Conservation (phyloP, 768 basidiomycete genomes). For the Dacryopinax primogenitus region DNA sequence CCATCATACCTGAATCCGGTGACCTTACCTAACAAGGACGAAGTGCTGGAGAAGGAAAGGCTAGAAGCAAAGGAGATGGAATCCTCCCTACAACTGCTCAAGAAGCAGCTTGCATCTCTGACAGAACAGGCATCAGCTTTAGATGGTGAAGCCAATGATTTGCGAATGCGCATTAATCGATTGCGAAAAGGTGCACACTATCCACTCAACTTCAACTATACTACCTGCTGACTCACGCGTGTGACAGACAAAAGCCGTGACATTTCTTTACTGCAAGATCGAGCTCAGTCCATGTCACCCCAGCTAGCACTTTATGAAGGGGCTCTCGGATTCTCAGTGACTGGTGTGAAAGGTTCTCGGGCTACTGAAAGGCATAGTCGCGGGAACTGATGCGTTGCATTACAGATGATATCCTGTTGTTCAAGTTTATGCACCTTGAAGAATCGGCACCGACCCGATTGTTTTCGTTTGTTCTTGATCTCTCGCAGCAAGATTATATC, state of each 20-base stretch:
- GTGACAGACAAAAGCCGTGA: neutral
- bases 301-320: neutral
- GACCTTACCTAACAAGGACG: neutral
- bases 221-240: neutral
- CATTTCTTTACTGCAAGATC: neutral
- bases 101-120: constrained; percentile 13
- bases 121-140: constrained; percentile 11
- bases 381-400: neutral
- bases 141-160: constrained; percentile 8
- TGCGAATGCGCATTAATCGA: neutral
- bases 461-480: constrained; percentile 64
- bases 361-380: neutral
- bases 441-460: constrained; percentile 44
- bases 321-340: neutral
- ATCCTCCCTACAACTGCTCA: constrained; percentile 13
- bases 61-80: constrained; percentile 11
- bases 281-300: neutral
- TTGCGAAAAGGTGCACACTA: neutral
- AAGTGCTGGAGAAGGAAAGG: constrained; percentile 16
- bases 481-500: constrained; percentile 47
- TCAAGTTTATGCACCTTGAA: constrained; percentile 60
- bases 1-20: neutral
- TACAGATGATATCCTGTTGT: constrained; percentile 47
- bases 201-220: neutral
- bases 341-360: neutral